Conservation (phyloP, 2,329 filamentous ascomycete genomes). For the Pochonia chlamydosporia region DNA sequence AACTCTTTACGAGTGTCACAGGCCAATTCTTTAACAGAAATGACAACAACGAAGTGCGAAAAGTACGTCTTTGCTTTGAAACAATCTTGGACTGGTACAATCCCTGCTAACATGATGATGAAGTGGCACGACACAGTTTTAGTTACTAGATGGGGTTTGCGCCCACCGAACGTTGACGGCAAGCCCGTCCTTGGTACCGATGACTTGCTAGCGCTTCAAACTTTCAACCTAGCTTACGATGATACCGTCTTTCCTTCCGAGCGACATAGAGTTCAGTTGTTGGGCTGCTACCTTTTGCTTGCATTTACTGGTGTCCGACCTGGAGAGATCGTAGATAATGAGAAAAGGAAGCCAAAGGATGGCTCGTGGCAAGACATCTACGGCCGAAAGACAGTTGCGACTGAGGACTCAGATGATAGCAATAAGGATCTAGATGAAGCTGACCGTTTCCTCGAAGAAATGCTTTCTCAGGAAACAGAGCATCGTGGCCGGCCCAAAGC, state of each 20-base stretch:
- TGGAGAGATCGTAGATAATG: not conserved
- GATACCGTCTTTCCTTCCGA: too few species aligned
- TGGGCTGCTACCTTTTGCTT: too few species aligned
- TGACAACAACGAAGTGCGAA: not conserved
- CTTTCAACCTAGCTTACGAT: not conserved
- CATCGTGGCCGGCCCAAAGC: not conserved
- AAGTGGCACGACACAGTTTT: not conserved
- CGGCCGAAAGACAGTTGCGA: not conserved
- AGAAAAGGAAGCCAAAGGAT: not conserved
- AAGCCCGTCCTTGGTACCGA: not conserved
- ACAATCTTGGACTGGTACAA: not conserved
- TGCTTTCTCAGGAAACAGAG: not conserved
- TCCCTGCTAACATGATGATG: not conserved
- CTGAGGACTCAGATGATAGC: too few species aligned
- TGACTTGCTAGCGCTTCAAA: not conserved
- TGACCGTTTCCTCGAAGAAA: not conserved
- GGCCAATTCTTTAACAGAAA: not conserved
- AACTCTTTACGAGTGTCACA: not conserved
- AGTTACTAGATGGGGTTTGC: not conserved
- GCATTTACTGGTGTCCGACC: not conserved
- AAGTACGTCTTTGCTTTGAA: not conserved
- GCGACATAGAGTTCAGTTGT: too few species aligned
- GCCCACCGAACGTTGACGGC: not conserved
- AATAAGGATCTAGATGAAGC: too few species aligned
- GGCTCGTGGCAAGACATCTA: too few species aligned